These are phyloP conservation scores for Colletotrichum aenigma DNA, from an alignment of 2,329 filamentous ascomycete genomes.

Conservation along the genomic window DNA sequence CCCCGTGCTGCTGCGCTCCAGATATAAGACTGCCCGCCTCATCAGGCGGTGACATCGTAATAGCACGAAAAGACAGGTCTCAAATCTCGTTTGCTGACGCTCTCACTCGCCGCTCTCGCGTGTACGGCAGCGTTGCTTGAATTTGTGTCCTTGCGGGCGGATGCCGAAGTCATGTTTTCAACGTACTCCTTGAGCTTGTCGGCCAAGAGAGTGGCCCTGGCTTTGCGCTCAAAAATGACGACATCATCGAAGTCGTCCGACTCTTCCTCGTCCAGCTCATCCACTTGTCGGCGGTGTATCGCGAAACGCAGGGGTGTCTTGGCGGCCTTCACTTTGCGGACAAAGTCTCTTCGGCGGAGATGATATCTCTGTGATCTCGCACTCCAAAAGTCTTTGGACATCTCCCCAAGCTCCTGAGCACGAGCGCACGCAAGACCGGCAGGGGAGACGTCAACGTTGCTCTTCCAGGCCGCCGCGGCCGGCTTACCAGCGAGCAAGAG, in stretches of 20 bases:
- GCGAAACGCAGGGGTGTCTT: slow-evolving; percentile 44
- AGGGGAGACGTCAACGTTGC: slow-evolving; percentile 33
- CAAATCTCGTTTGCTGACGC: slow-evolving; percentile 1
- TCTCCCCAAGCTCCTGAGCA: slow-evolving; percentile 41
- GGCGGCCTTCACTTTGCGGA: slow-evolving; percentile 39
- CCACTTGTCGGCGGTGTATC: slow-evolving; percentile 32
- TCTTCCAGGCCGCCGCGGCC: slow-evolving; percentile 34
- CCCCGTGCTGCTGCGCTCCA: neutral
- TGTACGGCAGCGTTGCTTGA: neutral
- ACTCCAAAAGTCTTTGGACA: slow-evolving; percentile 47
- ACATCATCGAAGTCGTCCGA: slow-evolving; percentile 38
- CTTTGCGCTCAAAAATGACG: slow-evolving; percentile 23
- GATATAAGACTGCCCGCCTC: neutral
- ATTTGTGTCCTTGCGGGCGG: neutral
- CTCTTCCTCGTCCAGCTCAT: slow-evolving; percentile 38
- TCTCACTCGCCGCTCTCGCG: neutral
- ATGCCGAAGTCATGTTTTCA: neutral
- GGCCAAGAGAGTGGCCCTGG: slow-evolving; percentile 1
- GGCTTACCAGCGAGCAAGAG: slow-evolving; percentile 26
- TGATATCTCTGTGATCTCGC: slow-evolving; percentile 39
- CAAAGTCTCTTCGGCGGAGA: slow-evolving; percentile 40
- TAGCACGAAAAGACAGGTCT: slow-evolving; percentile 20
- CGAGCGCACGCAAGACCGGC: slow-evolving; percentile 35
- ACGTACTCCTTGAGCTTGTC: slow-evolving; percentile 15
- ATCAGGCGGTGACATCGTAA: slow-evolving; percentile 9